phyloP scores from a whole-genome alignment of 345 rosid genomes.

The Brassica juncea region DNA sequence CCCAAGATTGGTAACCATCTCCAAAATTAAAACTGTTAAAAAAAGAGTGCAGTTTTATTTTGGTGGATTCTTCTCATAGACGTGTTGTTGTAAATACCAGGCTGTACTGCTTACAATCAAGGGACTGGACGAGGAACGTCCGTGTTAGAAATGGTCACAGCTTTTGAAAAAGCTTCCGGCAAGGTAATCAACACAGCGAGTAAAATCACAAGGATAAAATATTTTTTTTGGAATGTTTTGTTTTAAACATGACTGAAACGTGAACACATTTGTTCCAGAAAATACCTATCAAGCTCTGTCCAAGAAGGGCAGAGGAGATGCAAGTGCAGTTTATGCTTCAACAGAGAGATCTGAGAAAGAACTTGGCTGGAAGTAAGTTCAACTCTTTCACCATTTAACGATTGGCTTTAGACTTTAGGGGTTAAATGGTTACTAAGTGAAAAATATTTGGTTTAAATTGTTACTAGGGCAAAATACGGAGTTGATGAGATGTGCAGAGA shows the following conservation, averaged over 20 bases:
- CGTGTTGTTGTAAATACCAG: slow-evolving; percentile 41
- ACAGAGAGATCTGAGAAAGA: slow-evolving; percentile 75
- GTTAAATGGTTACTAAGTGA: not conserved
- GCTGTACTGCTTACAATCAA: slow-evolving; percentile 76
- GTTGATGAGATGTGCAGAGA: slow-evolving; percentile 87
- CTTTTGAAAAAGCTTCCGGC: slow-evolving; percentile 86
- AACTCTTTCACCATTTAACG: not conserved
- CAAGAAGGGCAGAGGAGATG: slow-evolving; percentile 81
- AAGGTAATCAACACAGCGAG: slow-evolving; percentile 49
- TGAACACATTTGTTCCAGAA: slow-evolving; percentile 49
- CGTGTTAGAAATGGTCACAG: slow-evolving; percentile 87
- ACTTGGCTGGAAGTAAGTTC: slow-evolving; percentile 93
- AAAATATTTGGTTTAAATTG: slow-evolving; percentile 10
- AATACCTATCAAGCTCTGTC: slow-evolving; percentile 74
- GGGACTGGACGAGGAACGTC: slow-evolving; percentile 83
- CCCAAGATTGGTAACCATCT: slow-evolving; percentile 52
- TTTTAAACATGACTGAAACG: slow-evolving; percentile 1
- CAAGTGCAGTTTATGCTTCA: slow-evolving; percentile 81
- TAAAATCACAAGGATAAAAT: not conserved
- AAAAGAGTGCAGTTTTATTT: not conserved
- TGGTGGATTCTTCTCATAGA: slow-evolving; percentile 6
- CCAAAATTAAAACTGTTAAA: not conserved
- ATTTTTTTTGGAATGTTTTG: not conserved
- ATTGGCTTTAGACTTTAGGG: not conserved
- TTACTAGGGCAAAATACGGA: slow-evolving; percentile 82